Base-by-base conservation (phyloP, 495 filamentous ascomycete species). In the Stereocaulon alpinum region DNA sequence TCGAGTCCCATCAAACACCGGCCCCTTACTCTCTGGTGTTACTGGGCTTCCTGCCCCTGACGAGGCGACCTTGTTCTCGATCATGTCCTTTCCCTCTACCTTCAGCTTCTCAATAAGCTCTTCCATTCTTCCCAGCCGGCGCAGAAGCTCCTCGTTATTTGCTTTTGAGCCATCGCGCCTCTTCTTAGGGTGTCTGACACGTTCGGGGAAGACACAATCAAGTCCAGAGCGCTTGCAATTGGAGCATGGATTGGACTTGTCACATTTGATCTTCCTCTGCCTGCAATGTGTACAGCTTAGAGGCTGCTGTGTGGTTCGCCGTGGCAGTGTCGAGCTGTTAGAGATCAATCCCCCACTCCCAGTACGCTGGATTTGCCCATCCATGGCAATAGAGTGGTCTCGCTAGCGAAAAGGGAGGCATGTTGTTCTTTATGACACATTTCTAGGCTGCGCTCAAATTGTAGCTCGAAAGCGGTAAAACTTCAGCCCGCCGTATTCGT, bases 241-340 rank as follows among this genome's bases (percentile, higher is more conserved):
- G 6, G 82, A 79, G 64, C 84, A 88, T 22, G 85, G 84, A 20
- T 76, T 77, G 22, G 78, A 77, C 64, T 85, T 88, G 68, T 87
- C 81, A 63, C 85, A 88, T 30, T 83, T 82, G 42, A 86, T 84
- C 74, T 87, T 85, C 20, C 82, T 78, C 15, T 68, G 71, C 11
- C 82, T 72, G 63, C 82, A 86, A 44, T 75, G 71, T 22, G 77
- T 70, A 44, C 82, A 84, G 60, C 80, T 82, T 40, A 80, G 78
- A 47, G 63, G 65, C 61, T 80, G 58, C 49, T 57, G 62, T 6
- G 49, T 15, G 11, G 40, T 47, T 15, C 49, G 49, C 14, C 58
- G n/a, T 11, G 29, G 48, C 17, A 37, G 17, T n/a, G 27, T 41
- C 6, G 49, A 17, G 29, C 17, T n/a, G 40, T 9, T 17, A 29